Base-by-base conservation (phyloP, 306 rosid species). In the Fragaria nilgerrensis region DNA sequence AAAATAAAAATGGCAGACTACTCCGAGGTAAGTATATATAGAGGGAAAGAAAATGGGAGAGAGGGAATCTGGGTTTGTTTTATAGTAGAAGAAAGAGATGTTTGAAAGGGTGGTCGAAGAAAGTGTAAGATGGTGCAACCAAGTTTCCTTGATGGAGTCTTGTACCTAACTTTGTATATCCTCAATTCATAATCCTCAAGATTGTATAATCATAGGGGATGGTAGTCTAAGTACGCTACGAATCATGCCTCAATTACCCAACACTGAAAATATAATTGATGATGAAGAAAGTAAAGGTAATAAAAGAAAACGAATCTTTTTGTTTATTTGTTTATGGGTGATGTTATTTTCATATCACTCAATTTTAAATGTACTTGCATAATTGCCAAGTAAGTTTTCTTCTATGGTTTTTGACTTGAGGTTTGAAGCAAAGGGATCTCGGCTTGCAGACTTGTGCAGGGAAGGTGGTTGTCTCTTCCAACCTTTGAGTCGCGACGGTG, bases 21-120 rank as follows among this genome's bases (percentile, higher is more conserved):
- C 34, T 20, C 11, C 19, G 10, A 68, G 71, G 32, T n/a, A 22
- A n/a, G 29, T 70, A 70, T 44, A 23, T 70, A 25, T 2, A 70
- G 58, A 58, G 11, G 29, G 36, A 0, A 48, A 23, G 67, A 19
- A 44, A 23, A 11, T 5, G 70, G 39, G 17, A 41, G 17, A 43
- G 76, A 47, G 58, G 76, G 86, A 80, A 72, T 62, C 27, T 74
- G 20, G 19, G 23, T 61, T 39, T 79, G 17, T 61, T 62, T 10
- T 61, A 9, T 17, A 41, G 79, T 1, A 70, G 74, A 84, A 86
- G 89, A 82, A 87, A 90, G 86, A 79, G 91, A 87, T 84, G 72
- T 80, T 84, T 87, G 86, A 13, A 39, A 52, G 48, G 52, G 52
- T 55, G 86, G 44, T 44, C 80, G 75, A 83, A 71, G 88, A 55